Conservation (phyloP, 176 grass and related monocot genomes). For the Avena insularis region DNA sequence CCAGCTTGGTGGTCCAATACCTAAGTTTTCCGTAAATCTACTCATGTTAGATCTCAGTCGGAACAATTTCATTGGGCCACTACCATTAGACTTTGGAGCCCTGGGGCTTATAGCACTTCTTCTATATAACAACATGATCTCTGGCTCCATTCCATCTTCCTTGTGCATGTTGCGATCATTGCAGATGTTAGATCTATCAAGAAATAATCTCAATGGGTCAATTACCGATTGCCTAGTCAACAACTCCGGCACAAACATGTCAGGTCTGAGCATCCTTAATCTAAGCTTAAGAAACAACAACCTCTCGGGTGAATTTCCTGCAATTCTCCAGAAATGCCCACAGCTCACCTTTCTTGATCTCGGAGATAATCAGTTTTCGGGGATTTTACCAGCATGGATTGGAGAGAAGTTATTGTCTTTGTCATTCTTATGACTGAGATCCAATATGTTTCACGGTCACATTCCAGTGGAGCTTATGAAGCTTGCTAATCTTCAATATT, state of each 20-base stretch:
- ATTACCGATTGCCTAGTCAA: not conserved
- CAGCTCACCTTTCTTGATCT: not conserved
- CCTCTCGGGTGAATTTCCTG: not conserved
- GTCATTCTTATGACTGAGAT: slow-evolving; percentile 12
- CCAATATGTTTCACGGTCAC: slow-evolving; percentile 51
- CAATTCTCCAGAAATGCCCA: not conserved
- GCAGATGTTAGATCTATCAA: too few relatives aligned
- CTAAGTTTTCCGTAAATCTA: not conserved
- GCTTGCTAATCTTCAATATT: not conserved
- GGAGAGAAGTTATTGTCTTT: not conserved
- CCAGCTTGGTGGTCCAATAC: not conserved
- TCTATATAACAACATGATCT: not conserved
- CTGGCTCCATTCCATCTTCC: not conserved
- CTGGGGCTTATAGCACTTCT: not conserved
- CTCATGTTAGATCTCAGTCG: not conserved
- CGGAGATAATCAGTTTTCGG: not conserved
- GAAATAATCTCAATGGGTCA: too few relatives aligned
- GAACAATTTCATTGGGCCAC: not conserved
- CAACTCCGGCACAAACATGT: not conserved
- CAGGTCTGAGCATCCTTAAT: not conserved
- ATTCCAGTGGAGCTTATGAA: slow-evolving; percentile 5
- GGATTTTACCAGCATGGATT: slow-evolving; percentile 20
- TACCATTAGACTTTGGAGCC: not conserved
- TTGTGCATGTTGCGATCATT: not conserved
- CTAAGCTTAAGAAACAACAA: too few relatives aligned